Base-by-base conservation (phyloP, 352 stramenopile genomes). In the Proteromonas lacertae region DNA sequence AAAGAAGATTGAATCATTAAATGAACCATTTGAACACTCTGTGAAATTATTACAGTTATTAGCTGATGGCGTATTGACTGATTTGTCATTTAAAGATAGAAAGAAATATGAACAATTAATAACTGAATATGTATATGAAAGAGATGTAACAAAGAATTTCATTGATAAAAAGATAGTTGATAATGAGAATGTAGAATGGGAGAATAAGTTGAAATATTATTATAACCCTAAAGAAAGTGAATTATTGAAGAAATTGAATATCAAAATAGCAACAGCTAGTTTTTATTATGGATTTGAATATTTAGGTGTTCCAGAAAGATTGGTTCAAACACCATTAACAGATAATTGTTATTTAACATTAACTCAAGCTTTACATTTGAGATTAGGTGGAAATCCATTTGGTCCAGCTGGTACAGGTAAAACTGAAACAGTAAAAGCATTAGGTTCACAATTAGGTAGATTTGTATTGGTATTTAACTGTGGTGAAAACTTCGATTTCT, bases 381-480 rank as follows among this genome's bases (percentile, higher is more conserved):
- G 86, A 35, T 88, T 98, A 68, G 90, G 90, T 19, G 81, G 80
- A 18, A 92, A 92, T 48, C 86, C 83, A 24, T 95, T 95, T 49
- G 90, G 90, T 26, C 90, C n/a, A n/a, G n/a, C n/a, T n/a, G n/a
- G n/a, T n/a, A n/a, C n/a, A n/a, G n/a, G n/a, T n/a, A n/a, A n/a
- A 55, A 99, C 90, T 4, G 87, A 99, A 57, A 94, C 69, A 19
- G 87, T 99, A 7, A 99, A 99, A 51, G 87, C 84, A 20, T 55
- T 99, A 18, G 90, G 86, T 19, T 83, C 83, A 8, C 80, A 94
- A 36, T 56, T 99, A 14, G 90, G 87, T 39, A 66, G 87, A 22
- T 98, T 98, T 52, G 84, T 97, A 19, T 48, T 99, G 24, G 90
- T 99, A 17, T 98, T 99, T 62, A 99, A 99, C 56, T 99, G 88